A percentile compares a stretch with the other conserved stretches of the same genome.
phyloP scores from a whole-genome alignment of 768 basidiomycete species.

The Lactarius hatsudake region DNA sequence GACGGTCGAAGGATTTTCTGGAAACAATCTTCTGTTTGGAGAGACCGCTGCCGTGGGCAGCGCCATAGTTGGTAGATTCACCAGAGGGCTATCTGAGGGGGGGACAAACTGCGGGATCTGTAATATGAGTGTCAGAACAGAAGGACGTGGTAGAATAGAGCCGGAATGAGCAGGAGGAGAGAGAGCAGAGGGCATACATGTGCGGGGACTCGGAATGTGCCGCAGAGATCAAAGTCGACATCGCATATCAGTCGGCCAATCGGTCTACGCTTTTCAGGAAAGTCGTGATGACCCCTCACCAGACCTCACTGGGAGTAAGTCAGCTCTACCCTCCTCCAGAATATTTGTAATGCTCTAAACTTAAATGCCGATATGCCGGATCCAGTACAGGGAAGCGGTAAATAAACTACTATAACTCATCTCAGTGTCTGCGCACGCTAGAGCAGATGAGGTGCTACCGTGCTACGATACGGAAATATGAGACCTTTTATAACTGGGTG shows the following conservation, averaged over 20 bases:
- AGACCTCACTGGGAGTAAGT: background rate
- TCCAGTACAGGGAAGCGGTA: too few species aligned
- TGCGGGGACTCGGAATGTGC: too few species aligned
- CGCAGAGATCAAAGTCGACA: background rate
- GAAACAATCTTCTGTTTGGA: slow-evolving; percentile 38
- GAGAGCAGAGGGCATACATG: slow-evolving; percentile 12
- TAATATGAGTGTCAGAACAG: background rate
- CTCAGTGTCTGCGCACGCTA: too few species aligned
- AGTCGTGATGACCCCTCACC: background rate
- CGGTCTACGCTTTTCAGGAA: background rate
- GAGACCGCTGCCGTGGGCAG: slow-evolving; percentile 43
- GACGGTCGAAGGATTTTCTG: slow-evolving; percentile 46
- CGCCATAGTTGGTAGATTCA: slow-evolving; percentile 40
- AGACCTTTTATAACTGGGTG: too few species aligned
- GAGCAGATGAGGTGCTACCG: too few species aligned
- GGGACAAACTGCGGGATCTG: slow-evolving; percentile 34
- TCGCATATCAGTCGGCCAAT: background rate
- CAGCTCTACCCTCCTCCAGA: too few species aligned
- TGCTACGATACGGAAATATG: too few species aligned
- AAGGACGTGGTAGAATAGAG: background rate
- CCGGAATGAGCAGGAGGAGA: slow-evolving; percentile 7
- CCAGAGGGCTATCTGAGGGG: slow-evolving; percentile 31
- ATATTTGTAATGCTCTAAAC: too few species aligned
- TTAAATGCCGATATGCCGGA: too few species aligned
- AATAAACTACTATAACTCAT: too few species aligned